A percentile compares a stretch with the other conserved stretches of the same genome.
Evolutionary conservation across 2,329 filamentous ascomycete species (phyloP).

Genomic region (Podosphaera fusca): DNA sequence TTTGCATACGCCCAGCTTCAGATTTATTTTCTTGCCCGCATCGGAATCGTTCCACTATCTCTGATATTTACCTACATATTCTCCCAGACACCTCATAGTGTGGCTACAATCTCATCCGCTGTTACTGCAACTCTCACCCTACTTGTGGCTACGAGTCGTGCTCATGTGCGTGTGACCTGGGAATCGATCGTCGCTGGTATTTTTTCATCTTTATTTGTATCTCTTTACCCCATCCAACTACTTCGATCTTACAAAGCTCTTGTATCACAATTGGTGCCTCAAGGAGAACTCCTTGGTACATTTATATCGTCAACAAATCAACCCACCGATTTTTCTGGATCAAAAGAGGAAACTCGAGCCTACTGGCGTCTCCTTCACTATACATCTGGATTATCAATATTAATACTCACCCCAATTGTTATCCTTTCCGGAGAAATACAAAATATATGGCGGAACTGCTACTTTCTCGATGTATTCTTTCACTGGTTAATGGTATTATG

Average conservation of each 20-base stretch:
- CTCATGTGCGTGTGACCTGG: conserved; percentile 24
- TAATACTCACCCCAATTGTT: conserved; percentile 25
- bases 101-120: conserved; percentile 24
- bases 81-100: conserved; percentile 22
- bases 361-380: conserved; percentile 29
- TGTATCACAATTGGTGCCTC: conserved; percentile 21
- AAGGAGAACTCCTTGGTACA: conserved; percentile 21
- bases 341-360: conserved; percentile 24
- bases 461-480: conserved; percentile 29
- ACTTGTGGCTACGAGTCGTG: conserved; percentile 23
- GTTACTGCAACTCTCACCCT: conserved; percentile 27
- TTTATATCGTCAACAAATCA: conserved; percentile 7
- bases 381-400: conserved; percentile 24
- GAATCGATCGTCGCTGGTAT: conserved; percentile 28
- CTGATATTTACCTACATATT: conserved; percentile 25
- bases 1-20: conserved; percentile 28
- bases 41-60: conserved; percentile 25
- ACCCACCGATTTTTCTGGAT: conserved; percentile 13
- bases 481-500: conserved; percentile 30
- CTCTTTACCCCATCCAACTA: conserved; percentile 26
- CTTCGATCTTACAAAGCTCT: conserved; percentile 25
- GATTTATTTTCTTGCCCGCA: conserved; percentile 27
- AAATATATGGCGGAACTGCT: conserved; percentile 27
- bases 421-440: conserved; percentile 25
- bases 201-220: conserved; percentile 27